A percentile compares a stretch with the other conserved stretches of the same genome.
Evolutionary conservation across 2,329 filamentous ascomycete genomes (phyloP).

Genomic region (Stachybotrys elegans): DNA sequence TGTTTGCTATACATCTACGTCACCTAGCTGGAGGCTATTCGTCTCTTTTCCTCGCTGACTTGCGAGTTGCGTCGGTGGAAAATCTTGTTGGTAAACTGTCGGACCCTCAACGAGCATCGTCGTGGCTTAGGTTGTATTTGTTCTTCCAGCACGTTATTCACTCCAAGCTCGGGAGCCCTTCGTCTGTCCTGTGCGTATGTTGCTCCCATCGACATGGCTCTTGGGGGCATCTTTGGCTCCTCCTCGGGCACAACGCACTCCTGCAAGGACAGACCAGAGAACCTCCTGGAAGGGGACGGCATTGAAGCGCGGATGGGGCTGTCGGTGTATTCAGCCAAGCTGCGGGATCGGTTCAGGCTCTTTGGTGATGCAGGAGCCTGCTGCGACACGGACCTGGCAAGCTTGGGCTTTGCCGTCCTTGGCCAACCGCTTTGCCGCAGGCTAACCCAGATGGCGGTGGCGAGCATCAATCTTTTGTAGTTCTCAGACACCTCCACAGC

Average conservation of each 20-base stretch:
- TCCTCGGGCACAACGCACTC: no score
- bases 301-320: not conserved
- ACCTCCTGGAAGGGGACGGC: no score
- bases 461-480: slow-evolving; percentile 31
- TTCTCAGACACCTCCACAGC: slow-evolving; percentile 25
- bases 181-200: slow-evolving; percentile 16
- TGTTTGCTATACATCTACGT: no score
- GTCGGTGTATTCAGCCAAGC: slow-evolving; percentile 13
- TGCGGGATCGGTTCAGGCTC: slow-evolving; percentile 7
- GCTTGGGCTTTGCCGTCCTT: slow-evolving; percentile 22
- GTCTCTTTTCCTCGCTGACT: no score
- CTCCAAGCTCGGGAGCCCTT: slow-evolving; percentile 5
- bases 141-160: no score
- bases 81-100: no score
- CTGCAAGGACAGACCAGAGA: no score
- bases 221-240: slow-evolving; percentile 11
- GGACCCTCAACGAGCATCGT: no score
- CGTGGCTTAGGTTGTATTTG: no score
- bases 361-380: slow-evolving; percentile 14
- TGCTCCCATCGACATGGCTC: slow-evolving; percentile 18
- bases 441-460: slow-evolving; percentile 32
- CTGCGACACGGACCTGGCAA: slow-evolving; percentile 17
- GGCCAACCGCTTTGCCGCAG: slow-evolving; percentile 31
- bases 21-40: no score
- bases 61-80: no score